phyloP scores from a whole-genome alignment of 306 rosid genomes.

The Betula pendula region DNA sequence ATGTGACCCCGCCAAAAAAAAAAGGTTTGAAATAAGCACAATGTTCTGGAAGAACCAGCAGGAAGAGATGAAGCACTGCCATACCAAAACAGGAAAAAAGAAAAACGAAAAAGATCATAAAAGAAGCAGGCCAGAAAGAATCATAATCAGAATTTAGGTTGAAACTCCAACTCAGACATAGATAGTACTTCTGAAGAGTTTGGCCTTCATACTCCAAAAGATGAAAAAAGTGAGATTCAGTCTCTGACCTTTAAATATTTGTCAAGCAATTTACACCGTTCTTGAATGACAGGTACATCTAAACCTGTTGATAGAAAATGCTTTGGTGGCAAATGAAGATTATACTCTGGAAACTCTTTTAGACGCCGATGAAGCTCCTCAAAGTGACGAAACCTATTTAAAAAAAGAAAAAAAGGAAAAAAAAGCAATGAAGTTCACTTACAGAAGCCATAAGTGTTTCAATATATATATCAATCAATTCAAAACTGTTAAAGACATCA shows the following conservation, averaged over 20 bases:
- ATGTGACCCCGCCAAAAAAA: neutral
- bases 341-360: slow-evolving; percentile 87
- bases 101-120: neutral
- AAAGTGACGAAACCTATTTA: slow-evolving; percentile 88
- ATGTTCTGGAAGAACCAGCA: neutral
- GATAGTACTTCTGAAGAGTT: neutral
- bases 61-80: neutral
- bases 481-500: slow-evolving; percentile 10
- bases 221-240: slow-evolving; percentile 2
- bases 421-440: slow-evolving; percentile 10
- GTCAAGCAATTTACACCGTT: slow-evolving; percentile 84
- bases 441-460: slow-evolving; percentile 19
- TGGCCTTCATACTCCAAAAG: neutral
- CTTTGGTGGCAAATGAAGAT: slow-evolving; percentile 95
- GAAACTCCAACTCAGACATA: neutral
- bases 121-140: slow-evolving; percentile 13
- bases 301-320: slow-evolving; percentile 94
- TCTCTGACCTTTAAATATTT: slow-evolving; percentile 75
- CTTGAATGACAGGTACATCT: slow-evolving; percentile 82
- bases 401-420: slow-evolving; percentile 14
- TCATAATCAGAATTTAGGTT: slow-evolving; percentile 3
- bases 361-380: slow-evolving; percentile 97
- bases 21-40: neutral
- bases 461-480: too few species aligned
- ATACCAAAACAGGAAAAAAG: neutral